Evolutionary conservation across 257 asterid genomes (phyloP).

Genomic region (Scutellaria galericulata): DNA sequence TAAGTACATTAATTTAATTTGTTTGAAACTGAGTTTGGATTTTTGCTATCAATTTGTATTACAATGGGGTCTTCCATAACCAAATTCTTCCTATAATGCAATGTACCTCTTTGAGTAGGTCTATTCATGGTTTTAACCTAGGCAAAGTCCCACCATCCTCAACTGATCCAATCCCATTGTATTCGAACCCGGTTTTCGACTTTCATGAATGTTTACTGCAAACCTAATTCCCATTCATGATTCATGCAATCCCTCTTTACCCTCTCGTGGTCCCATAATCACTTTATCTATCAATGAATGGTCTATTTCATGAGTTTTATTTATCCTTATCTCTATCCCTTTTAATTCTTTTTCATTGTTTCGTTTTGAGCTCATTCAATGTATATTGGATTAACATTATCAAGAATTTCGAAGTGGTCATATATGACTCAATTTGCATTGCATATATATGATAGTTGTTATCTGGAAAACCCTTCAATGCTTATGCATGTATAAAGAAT

Average conservation of each 20-base stretch:
- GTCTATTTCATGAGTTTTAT: constrained; percentile 21
- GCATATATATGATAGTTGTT: not conserved
- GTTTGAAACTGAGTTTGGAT: constrained; percentile 1
- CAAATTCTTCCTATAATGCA: constrained; percentile 11
- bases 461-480: no score
- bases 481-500: no score
- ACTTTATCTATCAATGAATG: constrained; percentile 5
- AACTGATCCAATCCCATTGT: not conserved
- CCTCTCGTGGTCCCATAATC: constrained; percentile 31
- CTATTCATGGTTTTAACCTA: not conserved
- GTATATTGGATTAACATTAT: not conserved
- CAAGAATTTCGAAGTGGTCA: not conserved
- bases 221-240: constrained; percentile 12
- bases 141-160: not conserved
- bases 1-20: constrained; percentile 22
- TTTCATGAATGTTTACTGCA: constrained; percentile 21
- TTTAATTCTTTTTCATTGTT: constrained; percentile 2
- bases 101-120: constrained; percentile 22
- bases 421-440: not conserved
- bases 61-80: constrained; percentile 22
- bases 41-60: constrained; percentile 1
- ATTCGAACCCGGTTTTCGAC: constrained; percentile 24
- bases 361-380: not conserved
- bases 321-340: constrained; percentile 28
- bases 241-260: not conserved